Percentiles rank a stretch among this genome's conserved stretches.
These are phyloP conservation scores for Pseudopithomyces chartarum DNA, from an alignment of 2,329 filamentous ascomycete species.

Conservation along the genomic window DNA sequence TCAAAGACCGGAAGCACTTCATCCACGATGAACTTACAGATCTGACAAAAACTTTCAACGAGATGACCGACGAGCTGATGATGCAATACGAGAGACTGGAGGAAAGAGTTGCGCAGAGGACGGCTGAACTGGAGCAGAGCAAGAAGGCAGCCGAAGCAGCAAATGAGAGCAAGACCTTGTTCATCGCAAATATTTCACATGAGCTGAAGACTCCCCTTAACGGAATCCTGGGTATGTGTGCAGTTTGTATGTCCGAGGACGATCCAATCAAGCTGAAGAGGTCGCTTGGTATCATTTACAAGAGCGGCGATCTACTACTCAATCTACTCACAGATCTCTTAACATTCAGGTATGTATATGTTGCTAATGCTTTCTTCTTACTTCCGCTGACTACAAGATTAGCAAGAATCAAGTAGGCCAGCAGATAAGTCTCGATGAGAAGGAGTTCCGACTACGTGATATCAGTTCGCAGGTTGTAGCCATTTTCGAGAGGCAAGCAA, in stretches of 20 bases:
- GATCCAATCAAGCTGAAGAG: slow-evolving; percentile 78
- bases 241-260: slow-evolving; percentile 90
- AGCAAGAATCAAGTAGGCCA: slow-evolving; percentile 95
- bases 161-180: slow-evolving; percentile 95
- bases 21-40: slow-evolving; percentile 86
- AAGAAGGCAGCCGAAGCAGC: slow-evolving; percentile 94
- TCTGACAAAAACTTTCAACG: slow-evolving; percentile 83
- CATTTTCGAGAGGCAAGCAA: slow-evolving; percentile 89
- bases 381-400: neutral
- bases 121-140: slow-evolving; percentile 81
- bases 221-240: slow-evolving; percentile 92
- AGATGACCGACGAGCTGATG: slow-evolving; percentile 88
- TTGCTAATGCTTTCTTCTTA: neutral
- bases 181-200: slow-evolving; percentile 90
- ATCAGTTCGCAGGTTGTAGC: slow-evolving; percentile 80
- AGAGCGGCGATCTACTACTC: slow-evolving; percentile 80
- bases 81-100: slow-evolving; percentile 86
- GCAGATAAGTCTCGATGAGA: slow-evolving; percentile 79
- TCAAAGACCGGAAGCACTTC: slow-evolving; percentile 73
- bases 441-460: slow-evolving; percentile 83
- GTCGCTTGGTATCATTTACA: slow-evolving; percentile 86
- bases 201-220: slow-evolving; percentile 94
- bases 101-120: slow-evolving; percentile 81
- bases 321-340: slow-evolving; percentile 88
- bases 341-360: slow-evolving; percentile 64